Base-by-base conservation (phyloP, 768 basidiomycete species). In the Rhodosporidiobolus odoratus region DNA sequence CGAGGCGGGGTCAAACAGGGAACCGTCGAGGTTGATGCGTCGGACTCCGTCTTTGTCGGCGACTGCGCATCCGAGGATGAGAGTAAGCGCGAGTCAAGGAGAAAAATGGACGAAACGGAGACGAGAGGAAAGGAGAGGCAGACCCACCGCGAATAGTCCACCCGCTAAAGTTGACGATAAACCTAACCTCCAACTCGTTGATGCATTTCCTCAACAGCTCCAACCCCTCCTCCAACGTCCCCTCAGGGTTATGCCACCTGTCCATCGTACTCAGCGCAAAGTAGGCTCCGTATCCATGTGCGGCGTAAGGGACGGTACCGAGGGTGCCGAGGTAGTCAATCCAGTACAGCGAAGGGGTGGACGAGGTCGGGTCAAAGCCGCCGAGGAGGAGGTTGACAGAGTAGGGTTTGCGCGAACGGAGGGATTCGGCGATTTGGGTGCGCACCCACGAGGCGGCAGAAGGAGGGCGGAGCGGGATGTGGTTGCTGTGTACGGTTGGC, bases 381-480 rank as follows among this genome's bases (percentile, higher is more conserved):
- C 90, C 95, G 16, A 99, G 82, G 8, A 99, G 87, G 5, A 99
- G 83, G 79, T 97, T 95, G 76, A 99, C 96, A 2, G 88, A 79
- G 80, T 96, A 98, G 0, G 95, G 89, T 62, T 86, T 84, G 67
- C 90, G 85, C 0, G 92, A 92, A 58, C 96, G 89, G 15, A 98
- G 81, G 0, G 91, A 91, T 58, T 90, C 86, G 41, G 96, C 95
- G 30, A 99, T 84, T 21, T 89, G 84, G 70, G 91, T 87, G 34
- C 96, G 89, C 77, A 96, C 90, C 94, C 95, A 99, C 8, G 94
- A 87, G 12, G 95, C 91, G 25, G 94, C 92, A 10, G 94, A 89
- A 17, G 88, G 84, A 3, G 96, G 95, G 53, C 90, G 88, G 53
- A 97, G 89, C 19, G 91, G 85, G 79, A 91, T 88, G 79, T 88